A percentile compares a stretch with the other conserved stretches of the same genome.
Conservation (phyloP, 441 rosid species). For the Pelargonium fulgidum region DNA sequence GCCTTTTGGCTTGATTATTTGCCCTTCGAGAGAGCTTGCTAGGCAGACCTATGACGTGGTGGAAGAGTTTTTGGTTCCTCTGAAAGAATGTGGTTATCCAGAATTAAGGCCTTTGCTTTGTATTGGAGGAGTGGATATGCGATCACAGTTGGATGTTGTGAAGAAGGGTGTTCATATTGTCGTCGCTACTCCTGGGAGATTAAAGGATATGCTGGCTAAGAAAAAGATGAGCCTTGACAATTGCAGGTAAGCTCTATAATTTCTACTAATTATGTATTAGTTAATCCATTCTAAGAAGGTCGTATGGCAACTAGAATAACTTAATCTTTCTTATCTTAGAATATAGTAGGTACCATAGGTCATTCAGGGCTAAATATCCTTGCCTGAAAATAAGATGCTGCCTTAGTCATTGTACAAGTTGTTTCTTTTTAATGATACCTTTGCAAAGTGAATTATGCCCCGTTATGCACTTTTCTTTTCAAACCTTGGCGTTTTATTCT, state of each 20-base stretch:
- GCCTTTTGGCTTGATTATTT: constrained; percentile 25
- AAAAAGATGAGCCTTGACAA: constrained; percentile 74
- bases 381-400: too few relatives aligned
- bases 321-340: too few relatives aligned
- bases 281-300: neutral
- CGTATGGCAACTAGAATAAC: too few relatives aligned
- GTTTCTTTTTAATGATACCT: too few relatives aligned
- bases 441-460: too few relatives aligned
- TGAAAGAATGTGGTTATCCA: constrained; percentile 57
- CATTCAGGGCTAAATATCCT: too few relatives aligned
- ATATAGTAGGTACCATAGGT: too few relatives aligned
- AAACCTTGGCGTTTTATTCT: too few relatives aligned
- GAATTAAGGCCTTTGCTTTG: constrained; percentile 72
- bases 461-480: too few relatives aligned
- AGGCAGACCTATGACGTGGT: constrained; percentile 86
- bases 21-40: constrained; percentile 33
- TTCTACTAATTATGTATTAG: neutral
- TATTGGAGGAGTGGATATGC: constrained; percentile 89
- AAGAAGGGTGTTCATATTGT: constrained; percentile 85
- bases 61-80: constrained; percentile 58
- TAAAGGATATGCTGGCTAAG: constrained; percentile 94
- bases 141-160: constrained; percentile 73
- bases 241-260: constrained; percentile 49
- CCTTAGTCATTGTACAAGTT: too few relatives aligned
- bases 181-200: constrained; percentile 82